These are phyloP conservation scores for Tausonia pullulans DNA, from an alignment of 1,284 basidiomycete genomes.

Conservation along the genomic window DNA sequence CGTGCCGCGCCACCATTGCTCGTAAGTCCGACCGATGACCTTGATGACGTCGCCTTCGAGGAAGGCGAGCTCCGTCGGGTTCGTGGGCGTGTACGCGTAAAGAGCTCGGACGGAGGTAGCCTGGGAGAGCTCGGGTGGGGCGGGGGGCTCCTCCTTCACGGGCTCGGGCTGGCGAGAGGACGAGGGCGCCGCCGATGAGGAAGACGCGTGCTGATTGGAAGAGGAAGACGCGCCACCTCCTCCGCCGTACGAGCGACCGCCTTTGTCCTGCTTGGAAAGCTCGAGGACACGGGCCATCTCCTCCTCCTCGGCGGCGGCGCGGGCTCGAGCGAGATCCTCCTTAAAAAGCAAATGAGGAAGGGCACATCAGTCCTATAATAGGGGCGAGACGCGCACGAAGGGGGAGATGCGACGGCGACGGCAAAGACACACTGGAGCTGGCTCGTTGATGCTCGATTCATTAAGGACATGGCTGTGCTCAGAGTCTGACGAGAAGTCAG, in stretches of 20 bases:
- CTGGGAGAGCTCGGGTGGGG: slow-evolving; percentile 31
- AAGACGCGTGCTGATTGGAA: slow-evolving; percentile 24
- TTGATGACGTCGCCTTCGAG: slow-evolving; percentile 91
- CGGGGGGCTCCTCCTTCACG: slow-evolving; percentile 21
- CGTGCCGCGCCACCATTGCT: slow-evolving; percentile 98
- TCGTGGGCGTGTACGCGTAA: slow-evolving; percentile 79
- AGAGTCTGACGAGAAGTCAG: slow-evolving; percentile 3
- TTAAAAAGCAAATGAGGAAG: slow-evolving; percentile 30
- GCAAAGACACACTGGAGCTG: slow-evolving; percentile 1
- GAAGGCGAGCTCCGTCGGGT: slow-evolving; percentile 85
- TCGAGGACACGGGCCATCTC: slow-evolving; percentile 82
- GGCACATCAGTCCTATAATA: neutral
- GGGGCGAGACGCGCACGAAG: too few relatives aligned
- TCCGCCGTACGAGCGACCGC: slow-evolving; percentile 43
- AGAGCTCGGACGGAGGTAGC: slow-evolving; percentile 80
- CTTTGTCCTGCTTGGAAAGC: slow-evolving; percentile 76
- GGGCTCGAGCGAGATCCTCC: slow-evolving; percentile 58
- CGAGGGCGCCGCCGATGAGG: slow-evolving; percentile 1
- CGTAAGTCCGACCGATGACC: slow-evolving; percentile 87
- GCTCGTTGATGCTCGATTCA: slow-evolving; percentile 3
- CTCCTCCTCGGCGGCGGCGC: slow-evolving; percentile 59
- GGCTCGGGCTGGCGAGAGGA: slow-evolving; percentile 1
- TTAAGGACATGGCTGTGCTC: slow-evolving; percentile 10
- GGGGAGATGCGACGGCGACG: too few relatives aligned
- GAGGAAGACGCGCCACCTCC: slow-evolving; percentile 35